Percentiles rank a stretch among this genome's conserved stretches.
These are phyloP conservation scores for Haematococcus lacustris DNA, from an alignment of 139 green algal species.

Conservation along the genomic window DNA sequence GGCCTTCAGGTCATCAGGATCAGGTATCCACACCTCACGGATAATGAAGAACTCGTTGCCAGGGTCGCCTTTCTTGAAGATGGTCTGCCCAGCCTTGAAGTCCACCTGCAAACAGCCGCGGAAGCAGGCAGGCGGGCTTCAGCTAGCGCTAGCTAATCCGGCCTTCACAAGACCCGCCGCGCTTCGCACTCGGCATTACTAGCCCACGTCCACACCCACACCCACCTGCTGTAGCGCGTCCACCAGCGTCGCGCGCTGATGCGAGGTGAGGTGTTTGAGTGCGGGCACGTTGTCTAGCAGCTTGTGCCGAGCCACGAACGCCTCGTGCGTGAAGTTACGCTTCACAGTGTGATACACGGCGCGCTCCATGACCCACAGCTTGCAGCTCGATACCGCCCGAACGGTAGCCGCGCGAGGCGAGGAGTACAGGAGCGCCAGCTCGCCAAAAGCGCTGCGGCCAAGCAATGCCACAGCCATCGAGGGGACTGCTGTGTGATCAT, in stretches of 20 bases:
- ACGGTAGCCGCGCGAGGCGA: slow-evolving; percentile 84
- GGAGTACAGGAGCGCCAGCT: slow-evolving; percentile 89
- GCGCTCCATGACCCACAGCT: slow-evolving; percentile 79
- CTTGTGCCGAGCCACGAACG: slow-evolving; percentile 36
- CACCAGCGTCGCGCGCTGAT: slow-evolving; percentile 65
- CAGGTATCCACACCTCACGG: slow-evolving; percentile 59
- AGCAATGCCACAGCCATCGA: background rate
- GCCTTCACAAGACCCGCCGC: too few species aligned
- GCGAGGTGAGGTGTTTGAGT: slow-evolving; percentile 58
- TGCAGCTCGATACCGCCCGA: slow-evolving; percentile 46
- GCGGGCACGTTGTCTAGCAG: slow-evolving; percentile 58
- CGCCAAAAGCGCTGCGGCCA: slow-evolving; percentile 72
- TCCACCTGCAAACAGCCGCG: slow-evolving; percentile 17
- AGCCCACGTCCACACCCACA: too few species aligned
- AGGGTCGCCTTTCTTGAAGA: slow-evolving; percentile 55
- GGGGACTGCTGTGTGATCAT: background rate
- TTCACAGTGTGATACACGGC: slow-evolving; percentile 73
- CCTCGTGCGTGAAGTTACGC: slow-evolving; percentile 50
- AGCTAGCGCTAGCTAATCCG: too few species aligned
- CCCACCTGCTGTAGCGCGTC: slow-evolving; percentile 63
- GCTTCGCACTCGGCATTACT: too few species aligned
- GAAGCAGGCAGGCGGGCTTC: too few species aligned
- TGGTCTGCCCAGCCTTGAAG: slow-evolving; percentile 24
- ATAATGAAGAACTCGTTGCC: slow-evolving; percentile 84
- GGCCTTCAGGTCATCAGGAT: too few species aligned